phyloP scores from a whole-genome alignment of 169 alveolate genomes.

The Cyclospora cayetanensis region DNA sequence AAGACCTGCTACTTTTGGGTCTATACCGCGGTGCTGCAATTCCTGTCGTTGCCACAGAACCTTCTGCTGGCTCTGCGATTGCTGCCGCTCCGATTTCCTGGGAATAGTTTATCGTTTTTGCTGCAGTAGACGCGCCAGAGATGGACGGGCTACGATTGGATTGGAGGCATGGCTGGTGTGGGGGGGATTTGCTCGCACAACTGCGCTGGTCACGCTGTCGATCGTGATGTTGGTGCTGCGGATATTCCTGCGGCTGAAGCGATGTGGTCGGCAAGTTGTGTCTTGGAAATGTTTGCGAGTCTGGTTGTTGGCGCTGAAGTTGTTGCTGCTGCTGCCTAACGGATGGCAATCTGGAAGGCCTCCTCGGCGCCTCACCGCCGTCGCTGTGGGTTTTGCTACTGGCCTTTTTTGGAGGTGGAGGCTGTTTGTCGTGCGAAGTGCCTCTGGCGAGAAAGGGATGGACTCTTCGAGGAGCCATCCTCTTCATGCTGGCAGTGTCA shows the following conservation, averaged over 20 bases:
- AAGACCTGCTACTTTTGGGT: slow-evolving; percentile 14
- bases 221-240: not conserved
- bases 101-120: too few relatives aligned
- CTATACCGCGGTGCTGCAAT: not conserved
- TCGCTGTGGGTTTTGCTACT: not conserved
- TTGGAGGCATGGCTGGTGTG: not conserved
- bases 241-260: not conserved
- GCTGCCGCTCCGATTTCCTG: too few relatives aligned
- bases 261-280: not conserved
- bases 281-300: not conserved
- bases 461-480: too few relatives aligned
- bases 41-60: not conserved
- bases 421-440: not conserved
- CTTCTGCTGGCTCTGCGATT: not conserved
- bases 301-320: not conserved
- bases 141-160: not conserved
- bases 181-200: not conserved
- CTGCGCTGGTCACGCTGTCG: not conserved
- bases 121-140: not conserved
- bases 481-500: not conserved
- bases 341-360: not conserved
- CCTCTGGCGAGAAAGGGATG: not conserved
- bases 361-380: not conserved
- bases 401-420: not conserved
- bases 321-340: not conserved